Evolutionary conservation across 2,329 filamentous ascomycete genomes (phyloP).

Genomic region (Fusarium burgessii): DNA sequence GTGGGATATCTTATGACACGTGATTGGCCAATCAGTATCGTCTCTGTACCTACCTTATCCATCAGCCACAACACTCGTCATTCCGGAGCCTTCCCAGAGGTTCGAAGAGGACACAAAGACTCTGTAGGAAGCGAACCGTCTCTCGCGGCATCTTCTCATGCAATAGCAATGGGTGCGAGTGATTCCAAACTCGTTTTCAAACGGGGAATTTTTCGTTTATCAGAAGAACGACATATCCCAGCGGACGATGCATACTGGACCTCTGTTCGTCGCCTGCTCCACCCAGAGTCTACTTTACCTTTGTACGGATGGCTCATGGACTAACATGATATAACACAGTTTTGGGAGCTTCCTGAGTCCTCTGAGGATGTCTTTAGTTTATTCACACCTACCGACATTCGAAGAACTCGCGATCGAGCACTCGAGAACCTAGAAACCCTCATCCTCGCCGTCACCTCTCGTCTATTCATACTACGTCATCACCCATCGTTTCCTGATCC

Average conservation of each 20-base stretch:
- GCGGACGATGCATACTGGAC: constrained; percentile 94
- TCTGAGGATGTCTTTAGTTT: constrained; percentile 97
- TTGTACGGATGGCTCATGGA: constrained; percentile 8
- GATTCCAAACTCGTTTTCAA: constrained; percentile 99
- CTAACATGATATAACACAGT: constrained; percentile 64
- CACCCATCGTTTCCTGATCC: constrained; percentile 91
- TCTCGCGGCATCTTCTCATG: constrained; percentile 40
- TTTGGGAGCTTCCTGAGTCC: constrained; percentile 97
- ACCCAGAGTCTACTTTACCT: constrained; percentile 18
- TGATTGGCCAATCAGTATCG: constrained; percentile 33
- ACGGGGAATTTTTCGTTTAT: constrained; percentile 95
- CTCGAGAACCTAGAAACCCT: constrained; percentile 91
- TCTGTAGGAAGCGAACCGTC: constrained; percentile 26
- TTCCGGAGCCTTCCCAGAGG: constrained; percentile 24
- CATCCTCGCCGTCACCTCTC: constrained; percentile 83
- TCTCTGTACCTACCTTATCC: constrained; percentile 2
- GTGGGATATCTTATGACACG: constrained; percentile 5
- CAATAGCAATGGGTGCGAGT: constrained; percentile 85
- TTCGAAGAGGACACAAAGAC: constrained; percentile 40
- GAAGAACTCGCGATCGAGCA: constrained; percentile 85
- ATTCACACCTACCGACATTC: constrained; percentile 89
- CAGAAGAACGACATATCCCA: constrained; percentile 89
- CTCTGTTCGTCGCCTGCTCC: constrained; percentile 70
- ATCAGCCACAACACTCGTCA: constrained; percentile 32
- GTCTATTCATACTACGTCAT: constrained; percentile 83